These are phyloP conservation scores for Ceratobasidium sp. DNA, from an alignment of 1,284 basidiomycete genomes.

Conservation along the genomic window DNA sequence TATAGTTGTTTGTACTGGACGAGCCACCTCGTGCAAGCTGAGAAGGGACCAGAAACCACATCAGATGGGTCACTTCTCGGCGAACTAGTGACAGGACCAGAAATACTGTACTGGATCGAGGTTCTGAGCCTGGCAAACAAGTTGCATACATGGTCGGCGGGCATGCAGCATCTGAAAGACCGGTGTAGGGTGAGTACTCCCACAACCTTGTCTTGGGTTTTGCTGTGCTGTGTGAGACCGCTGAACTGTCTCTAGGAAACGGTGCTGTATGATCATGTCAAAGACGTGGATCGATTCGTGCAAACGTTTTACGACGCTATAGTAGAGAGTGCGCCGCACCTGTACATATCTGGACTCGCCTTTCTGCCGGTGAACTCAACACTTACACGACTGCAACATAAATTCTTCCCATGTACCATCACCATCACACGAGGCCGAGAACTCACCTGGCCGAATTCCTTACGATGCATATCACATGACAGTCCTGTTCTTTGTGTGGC, in stretches of 20 bases:
- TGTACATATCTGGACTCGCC: neutral
- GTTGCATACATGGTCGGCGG: neutral
- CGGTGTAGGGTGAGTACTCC: no score
- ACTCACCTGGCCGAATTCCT: neutral
- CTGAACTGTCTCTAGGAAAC: neutral
- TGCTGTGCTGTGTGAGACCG: no score
- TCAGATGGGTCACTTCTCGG: neutral
- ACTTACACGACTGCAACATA: neutral
- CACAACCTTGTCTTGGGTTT: no score
- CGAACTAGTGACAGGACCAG: neutral
- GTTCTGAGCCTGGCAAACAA: conserved; percentile 17
- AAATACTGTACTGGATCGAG: conserved; percentile 39
- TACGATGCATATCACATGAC: neutral
- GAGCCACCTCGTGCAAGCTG: neutral
- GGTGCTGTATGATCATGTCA: neutral
- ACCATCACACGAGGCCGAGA: no score
- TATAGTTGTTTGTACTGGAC: conserved; percentile 29
- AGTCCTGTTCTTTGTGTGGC: no score
- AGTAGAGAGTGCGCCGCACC: neutral
- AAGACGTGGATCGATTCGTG: neutral
- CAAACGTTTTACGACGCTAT: neutral
- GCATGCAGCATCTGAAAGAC: neutral
- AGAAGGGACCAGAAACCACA: neutral
- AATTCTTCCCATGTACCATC: no score
- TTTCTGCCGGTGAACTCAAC: neutral